phyloP scores from a whole-genome alignment of 352 stramenopile species.

The Pythium grandisporangium region DNA sequence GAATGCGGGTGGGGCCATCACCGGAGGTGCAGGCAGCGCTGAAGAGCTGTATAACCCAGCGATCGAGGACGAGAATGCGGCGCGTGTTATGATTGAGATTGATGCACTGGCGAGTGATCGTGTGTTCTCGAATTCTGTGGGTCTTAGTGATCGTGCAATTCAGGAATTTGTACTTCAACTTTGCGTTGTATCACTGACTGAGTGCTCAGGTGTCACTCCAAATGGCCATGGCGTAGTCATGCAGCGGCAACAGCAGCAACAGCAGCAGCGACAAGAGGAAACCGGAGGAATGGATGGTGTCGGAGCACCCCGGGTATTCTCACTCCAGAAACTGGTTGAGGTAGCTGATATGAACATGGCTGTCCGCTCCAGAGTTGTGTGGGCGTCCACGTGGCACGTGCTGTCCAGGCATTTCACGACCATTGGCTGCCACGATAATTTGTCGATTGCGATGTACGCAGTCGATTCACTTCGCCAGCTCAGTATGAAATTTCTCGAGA shows the following conservation, averaged over 20 bases:
- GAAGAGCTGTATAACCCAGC: constrained; percentile 63
- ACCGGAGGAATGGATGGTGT: no score
- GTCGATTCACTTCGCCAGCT: constrained; percentile 99
- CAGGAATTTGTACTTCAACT: constrained; percentile 89
- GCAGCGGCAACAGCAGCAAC: constrained; percentile 7
- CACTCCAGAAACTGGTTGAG: constrained; percentile 98
- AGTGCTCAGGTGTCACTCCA: constrained; percentile 72
- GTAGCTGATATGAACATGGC: constrained; percentile 99
- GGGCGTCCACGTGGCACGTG: constrained; percentile 96
- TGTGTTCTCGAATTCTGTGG: constrained; percentile 87
- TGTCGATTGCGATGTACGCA: constrained; percentile 97
- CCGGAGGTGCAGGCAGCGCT: constrained; percentile 17
- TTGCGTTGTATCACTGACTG: constrained; percentile 86
- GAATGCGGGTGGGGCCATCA: constrained; percentile 13
- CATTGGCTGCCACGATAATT: constrained; percentile 95
- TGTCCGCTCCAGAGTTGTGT: constrained; percentile 92
- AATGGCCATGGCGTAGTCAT: constrained; percentile 21
- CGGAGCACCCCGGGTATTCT: constrained; percentile 93
- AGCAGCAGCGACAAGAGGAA: no score
- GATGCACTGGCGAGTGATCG: constrained; percentile 84
- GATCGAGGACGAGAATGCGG: constrained; percentile 78
- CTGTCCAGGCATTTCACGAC: constrained; percentile 97
- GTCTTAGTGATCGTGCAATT: constrained; percentile 62
- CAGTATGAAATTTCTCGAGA: constrained; percentile 99
- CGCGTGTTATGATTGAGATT: constrained; percentile 76